These are phyloP conservation scores for Apophysomyces ossiformis DNA, from an alignment of 371 early-diverging fungal species.

Conservation along the genomic window DNA sequence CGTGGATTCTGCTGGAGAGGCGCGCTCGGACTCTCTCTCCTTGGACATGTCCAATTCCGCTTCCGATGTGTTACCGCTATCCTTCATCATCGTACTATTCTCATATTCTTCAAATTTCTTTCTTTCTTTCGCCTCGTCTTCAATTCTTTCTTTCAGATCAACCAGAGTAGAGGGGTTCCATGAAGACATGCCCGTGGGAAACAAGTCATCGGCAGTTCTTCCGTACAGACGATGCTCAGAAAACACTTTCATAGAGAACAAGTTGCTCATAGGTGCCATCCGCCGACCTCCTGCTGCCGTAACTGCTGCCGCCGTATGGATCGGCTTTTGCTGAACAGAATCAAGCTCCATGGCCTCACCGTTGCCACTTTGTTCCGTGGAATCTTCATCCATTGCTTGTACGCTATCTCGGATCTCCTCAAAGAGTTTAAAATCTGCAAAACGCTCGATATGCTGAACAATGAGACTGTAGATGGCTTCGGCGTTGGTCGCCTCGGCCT, in stretches of 20 bases:
- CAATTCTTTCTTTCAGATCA: constrained; percentile 19
- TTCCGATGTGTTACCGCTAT: constrained; percentile 7
- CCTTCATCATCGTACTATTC: background rate
- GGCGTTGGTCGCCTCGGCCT: constrained; percentile 29
- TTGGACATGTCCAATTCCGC: constrained; percentile 24
- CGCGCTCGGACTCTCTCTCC: background rate
- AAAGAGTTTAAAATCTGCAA: constrained; percentile 43
- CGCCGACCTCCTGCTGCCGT: constrained; percentile 44
- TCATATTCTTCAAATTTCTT: constrained; percentile 9
- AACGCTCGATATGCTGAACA: constrained; percentile 43
- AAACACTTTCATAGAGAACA: constrained; percentile 51
- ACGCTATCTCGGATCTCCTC: constrained; percentile 27
- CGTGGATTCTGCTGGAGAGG: background rate
- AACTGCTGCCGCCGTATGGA: constrained; percentile 55
- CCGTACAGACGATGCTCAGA: constrained; percentile 13
- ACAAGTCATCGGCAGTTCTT: constrained; percentile 10
- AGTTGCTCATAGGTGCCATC: constrained; percentile 41
- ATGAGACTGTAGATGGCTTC: constrained; percentile 37
- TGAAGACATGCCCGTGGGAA: background rate
- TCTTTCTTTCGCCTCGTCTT: constrained; percentile 11
- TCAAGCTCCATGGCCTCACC: background rate
- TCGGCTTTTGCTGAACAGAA: constrained; percentile 27
- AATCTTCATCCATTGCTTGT: constrained; percentile 10
- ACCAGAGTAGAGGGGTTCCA: background rate
- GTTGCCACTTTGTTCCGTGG: constrained; percentile 19